Evolutionary conservation across 2,329 filamentous ascomycete species (phyloP).

Genomic region (Conoideocrella luteorostrata): DNA sequence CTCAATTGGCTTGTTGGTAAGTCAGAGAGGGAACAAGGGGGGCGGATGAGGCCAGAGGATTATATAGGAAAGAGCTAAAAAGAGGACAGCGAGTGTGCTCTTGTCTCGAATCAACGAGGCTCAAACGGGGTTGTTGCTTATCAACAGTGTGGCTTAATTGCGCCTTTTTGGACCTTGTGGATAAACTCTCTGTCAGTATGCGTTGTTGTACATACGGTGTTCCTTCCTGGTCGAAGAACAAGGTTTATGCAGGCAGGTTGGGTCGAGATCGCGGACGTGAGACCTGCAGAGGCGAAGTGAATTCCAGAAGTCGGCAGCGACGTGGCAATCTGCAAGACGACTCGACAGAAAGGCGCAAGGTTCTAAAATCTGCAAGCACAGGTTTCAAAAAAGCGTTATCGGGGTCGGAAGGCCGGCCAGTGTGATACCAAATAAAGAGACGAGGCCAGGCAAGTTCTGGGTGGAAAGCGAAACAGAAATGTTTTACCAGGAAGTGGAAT

Average conservation of each 20-base stretch:
- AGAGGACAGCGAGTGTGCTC: too few relatives aligned
- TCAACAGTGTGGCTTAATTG: background rate
- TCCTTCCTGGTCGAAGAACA: background rate
- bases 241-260: background rate
- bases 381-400: background rate
- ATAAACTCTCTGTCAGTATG: background rate
- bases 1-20: too few relatives aligned
- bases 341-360: background rate
- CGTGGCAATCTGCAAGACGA: background rate
- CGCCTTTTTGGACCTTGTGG: background rate
- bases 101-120: background rate
- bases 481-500: background rate
- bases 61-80: too few relatives aligned
- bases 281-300: slow-evolving; percentile 1
- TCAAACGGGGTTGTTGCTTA: background rate
- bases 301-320: background rate
- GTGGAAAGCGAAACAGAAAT: background rate
- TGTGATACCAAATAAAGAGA: background rate
- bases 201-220: too few relatives aligned
- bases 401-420: background rate
- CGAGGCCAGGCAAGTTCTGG: background rate
- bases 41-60: too few relatives aligned
- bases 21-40: too few relatives aligned
- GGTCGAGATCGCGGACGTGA: background rate
- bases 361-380: background rate